phyloP scores from a whole-genome alignment of 1,139 yeast genomes.

The Candida sanyaensis region DNA sequence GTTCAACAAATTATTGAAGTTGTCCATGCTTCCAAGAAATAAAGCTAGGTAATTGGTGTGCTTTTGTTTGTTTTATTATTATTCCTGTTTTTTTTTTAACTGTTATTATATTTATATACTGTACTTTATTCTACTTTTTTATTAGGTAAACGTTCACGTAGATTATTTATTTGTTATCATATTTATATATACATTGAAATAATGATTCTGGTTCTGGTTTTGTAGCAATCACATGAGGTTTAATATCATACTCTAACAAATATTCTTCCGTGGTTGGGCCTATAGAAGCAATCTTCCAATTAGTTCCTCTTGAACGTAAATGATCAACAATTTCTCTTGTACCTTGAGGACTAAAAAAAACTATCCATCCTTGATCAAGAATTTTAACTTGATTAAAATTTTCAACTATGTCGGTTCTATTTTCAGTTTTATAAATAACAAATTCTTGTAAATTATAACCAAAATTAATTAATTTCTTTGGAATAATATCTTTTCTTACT shows the following conservation, averaged over 20 bases:
- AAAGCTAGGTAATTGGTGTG: conserved; percentile 1
- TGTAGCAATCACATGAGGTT: conserved; percentile 64
- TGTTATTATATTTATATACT: not conserved
- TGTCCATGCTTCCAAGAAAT: conserved; percentile 41
- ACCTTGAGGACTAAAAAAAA: conserved; percentile 92
- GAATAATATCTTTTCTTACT: conserved; percentile 79
- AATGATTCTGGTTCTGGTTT: conserved; percentile 74
- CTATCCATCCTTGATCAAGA: conserved; percentile 40
- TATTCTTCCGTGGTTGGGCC: conserved; percentile 91
- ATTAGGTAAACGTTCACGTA: not conserved
- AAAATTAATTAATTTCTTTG: conserved; percentile 51
- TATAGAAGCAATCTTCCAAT: conserved; percentile 66
- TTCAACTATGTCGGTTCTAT: conserved; percentile 45
- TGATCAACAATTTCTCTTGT: conserved; percentile 60
- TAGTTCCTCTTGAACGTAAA: conserved; percentile 22
- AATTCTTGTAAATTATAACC: conserved; percentile 59
- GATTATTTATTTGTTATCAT: conserved; percentile 10
- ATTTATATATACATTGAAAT: conserved; percentile 32
- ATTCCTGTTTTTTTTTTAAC: not conserved
- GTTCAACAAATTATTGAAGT: conserved; percentile 66
- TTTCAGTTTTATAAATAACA: conserved; percentile 69
- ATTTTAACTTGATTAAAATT: conserved; percentile 29
- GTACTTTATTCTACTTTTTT: not conserved
- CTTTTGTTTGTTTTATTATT: conserved; percentile 1
- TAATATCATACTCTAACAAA: conserved; percentile 50